Evolutionary conservation across 164 flowering plant species (phyloP).

Genomic region (Litsea cubeba): DNA sequence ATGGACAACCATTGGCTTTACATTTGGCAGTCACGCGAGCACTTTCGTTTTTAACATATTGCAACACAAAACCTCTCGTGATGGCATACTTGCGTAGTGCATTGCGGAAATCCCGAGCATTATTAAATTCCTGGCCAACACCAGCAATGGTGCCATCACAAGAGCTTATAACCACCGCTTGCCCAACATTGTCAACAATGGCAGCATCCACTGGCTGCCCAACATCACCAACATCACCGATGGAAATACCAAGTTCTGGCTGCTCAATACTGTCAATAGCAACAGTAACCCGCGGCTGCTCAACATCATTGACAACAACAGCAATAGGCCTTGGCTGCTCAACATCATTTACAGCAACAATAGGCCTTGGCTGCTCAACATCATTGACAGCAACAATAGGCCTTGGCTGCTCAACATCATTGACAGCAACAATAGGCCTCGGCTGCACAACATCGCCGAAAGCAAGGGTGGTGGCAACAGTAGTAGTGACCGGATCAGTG

Average conservation of each 20-base stretch:
- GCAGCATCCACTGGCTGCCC: conserved; percentile 3
- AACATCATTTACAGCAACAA: conserved; percentile 11
- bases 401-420: conserved; percentile 13
- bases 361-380: conserved; percentile 2
- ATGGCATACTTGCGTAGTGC: conserved; percentile 71
- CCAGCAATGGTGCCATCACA: conserved; percentile 67
- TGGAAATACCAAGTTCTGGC: not conserved
- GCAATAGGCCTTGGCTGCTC: not conserved
- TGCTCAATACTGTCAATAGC: not conserved
- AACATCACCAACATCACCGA: not conserved
- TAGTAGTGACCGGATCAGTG: conserved; percentile 26
- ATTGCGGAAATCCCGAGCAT: conserved; percentile 66
- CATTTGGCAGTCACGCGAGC: conserved; percentile 67
- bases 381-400: conserved; percentile 3
- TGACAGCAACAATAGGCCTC: not conserved
- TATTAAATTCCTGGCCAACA: conserved; percentile 65
- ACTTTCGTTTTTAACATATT: conserved; percentile 58
- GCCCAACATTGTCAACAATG: conserved; percentile 7
- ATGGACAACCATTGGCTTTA: conserved; percentile 57
- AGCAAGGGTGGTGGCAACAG: conserved; percentile 14
- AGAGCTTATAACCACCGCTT: conserved; percentile 29
- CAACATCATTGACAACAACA: not conserved
- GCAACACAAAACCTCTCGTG: conserved; percentile 60
- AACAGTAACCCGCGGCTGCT: not conserved
- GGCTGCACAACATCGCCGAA: conserved; percentile 12